Conservation (phyloP, 192 early-diverging fungal species). For the Allomyces macrogynus region DNA sequence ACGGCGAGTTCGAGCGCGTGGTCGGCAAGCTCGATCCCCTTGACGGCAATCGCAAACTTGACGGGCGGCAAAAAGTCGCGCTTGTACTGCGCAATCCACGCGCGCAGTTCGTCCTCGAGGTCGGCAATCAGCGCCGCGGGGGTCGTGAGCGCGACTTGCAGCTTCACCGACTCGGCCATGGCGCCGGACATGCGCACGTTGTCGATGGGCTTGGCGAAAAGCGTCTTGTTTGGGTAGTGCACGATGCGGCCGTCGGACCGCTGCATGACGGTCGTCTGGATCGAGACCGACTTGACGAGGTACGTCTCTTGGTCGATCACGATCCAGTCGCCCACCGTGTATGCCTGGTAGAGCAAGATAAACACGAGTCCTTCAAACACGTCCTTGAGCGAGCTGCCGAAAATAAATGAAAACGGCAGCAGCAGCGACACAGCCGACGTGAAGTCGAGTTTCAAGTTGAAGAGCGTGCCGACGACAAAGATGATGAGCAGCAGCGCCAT, state of each 20-base stretch:
- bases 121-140: too few relatives aligned
- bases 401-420: slow-evolving; percentile 63
- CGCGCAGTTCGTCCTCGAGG: too few relatives aligned
- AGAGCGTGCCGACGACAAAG: slow-evolving; percentile 37
- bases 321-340: slow-evolving; percentile 58
- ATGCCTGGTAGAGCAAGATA: slow-evolving; percentile 57
- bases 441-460: slow-evolving; percentile 34
- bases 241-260: slow-evolving; percentile 62
- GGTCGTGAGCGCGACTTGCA: too few relatives aligned
- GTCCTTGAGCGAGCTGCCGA: slow-evolving; percentile 57
- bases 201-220: slow-evolving; percentile 40
- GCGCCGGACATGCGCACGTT: slow-evolving; percentile 47
- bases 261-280: slow-evolving; percentile 65
- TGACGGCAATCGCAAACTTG: too few relatives aligned
- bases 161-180: slow-evolving; percentile 21
- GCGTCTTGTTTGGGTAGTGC: slow-evolving; percentile 47
- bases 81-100: too few relatives aligned
- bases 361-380: slow-evolving; percentile 70
- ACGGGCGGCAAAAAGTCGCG: too few relatives aligned
- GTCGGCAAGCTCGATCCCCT: too few relatives aligned
- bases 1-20: too few relatives aligned
- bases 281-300: slow-evolving; percentile 51
- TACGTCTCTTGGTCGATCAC: slow-evolving; percentile 43
- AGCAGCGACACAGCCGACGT: slow-evolving; percentile 27
- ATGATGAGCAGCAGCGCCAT: slow-evolving; percentile 7